These are phyloP conservation scores for Diospyros lotus DNA, from an alignment of 148 eudicot genomes.

Conservation along the genomic window DNA sequence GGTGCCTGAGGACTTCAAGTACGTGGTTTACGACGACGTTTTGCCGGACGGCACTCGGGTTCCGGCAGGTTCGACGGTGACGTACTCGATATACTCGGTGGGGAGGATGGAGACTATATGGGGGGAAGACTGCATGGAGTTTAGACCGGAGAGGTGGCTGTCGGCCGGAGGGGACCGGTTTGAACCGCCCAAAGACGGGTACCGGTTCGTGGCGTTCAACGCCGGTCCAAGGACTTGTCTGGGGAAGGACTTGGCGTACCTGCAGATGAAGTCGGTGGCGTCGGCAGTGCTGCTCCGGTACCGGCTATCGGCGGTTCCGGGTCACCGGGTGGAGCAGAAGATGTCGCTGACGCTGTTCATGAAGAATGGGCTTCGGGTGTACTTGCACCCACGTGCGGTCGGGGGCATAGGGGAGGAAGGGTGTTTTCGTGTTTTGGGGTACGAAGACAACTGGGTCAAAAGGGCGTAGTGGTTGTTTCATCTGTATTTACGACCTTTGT, in stretches of 20 bases:
- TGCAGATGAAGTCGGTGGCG: constrained; percentile 88
- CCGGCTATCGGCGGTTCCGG: constrained; percentile 56
- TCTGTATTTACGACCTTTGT: too few relatives aligned
- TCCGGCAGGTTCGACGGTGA: constrained; percentile 81
- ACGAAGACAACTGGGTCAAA: too few relatives aligned
- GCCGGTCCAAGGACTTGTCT: constrained; percentile 93
- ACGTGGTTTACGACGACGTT: constrained; percentile 70
- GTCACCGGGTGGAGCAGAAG: constrained; percentile 81
- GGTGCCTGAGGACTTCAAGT: constrained; percentile 76
- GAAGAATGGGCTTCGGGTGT: constrained; percentile 76
- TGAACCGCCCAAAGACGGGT: constrained; percentile 67
- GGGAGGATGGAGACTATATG: constrained; percentile 80
- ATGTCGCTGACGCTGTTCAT: constrained; percentile 81
- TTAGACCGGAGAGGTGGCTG: constrained; percentile 85
- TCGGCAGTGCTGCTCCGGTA: constrained; percentile 75
- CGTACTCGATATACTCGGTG: constrained; percentile 78
- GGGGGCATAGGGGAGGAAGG: constrained; percentile 8
- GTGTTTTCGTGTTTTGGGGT: background rate
- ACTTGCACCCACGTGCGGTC: constrained; percentile 59
- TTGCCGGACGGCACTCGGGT: constrained; percentile 70
- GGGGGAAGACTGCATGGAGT: constrained; percentile 90
- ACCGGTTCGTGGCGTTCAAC: constrained; percentile 79
- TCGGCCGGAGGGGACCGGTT: constrained; percentile 39
- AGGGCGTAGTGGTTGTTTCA: too few relatives aligned
- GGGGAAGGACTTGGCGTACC: constrained; percentile 84